Evolutionary conservation across 805 yeast species (phyloP).

Genomic region (Yarrowia keelungensis): DNA sequence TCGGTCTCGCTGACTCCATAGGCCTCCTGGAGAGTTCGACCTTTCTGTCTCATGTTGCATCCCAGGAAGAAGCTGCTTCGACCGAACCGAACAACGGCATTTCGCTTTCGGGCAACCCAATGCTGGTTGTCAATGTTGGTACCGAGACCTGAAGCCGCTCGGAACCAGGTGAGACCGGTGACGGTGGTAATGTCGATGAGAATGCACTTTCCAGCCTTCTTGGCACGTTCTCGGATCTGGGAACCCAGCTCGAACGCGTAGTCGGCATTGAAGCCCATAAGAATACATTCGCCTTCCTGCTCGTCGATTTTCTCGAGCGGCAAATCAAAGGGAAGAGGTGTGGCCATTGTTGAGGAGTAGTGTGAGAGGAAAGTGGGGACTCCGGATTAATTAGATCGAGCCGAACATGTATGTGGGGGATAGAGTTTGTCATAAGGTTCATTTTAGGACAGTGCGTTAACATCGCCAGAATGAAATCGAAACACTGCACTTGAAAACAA

Average conservation of each 20-base stretch:
- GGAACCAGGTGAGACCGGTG: slow-evolving; percentile 46
- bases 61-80: slow-evolving; percentile 47
- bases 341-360: slow-evolving; percentile 11
- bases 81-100: slow-evolving; percentile 46
- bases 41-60: slow-evolving; percentile 44
- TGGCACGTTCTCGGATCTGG: slow-evolving; percentile 79
- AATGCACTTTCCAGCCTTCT: slow-evolving; percentile 42
- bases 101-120: slow-evolving; percentile 47
- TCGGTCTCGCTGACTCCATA: slow-evolving; percentile 44
- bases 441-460: neutral
- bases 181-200: slow-evolving; percentile 45
- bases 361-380: neutral
- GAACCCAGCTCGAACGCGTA: slow-evolving; percentile 72
- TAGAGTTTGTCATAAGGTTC: neutral
- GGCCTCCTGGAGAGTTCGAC: slow-evolving; percentile 42
- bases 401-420: slow-evolving; percentile 1
- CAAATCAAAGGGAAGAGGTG: slow-evolving; percentile 26
- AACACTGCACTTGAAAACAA: no score
- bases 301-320: slow-evolving; percentile 41
- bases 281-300: slow-evolving; percentile 46
- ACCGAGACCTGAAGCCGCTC: slow-evolving; percentile 47
- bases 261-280: slow-evolving; percentile 56
- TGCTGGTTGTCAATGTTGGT: slow-evolving; percentile 47
- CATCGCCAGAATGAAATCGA: slow-evolving; percentile 10
- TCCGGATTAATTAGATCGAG: slow-evolving; percentile 1